Base-by-base conservation (phyloP, 1,139 yeast genomes). In the Candida sp. region DNA sequence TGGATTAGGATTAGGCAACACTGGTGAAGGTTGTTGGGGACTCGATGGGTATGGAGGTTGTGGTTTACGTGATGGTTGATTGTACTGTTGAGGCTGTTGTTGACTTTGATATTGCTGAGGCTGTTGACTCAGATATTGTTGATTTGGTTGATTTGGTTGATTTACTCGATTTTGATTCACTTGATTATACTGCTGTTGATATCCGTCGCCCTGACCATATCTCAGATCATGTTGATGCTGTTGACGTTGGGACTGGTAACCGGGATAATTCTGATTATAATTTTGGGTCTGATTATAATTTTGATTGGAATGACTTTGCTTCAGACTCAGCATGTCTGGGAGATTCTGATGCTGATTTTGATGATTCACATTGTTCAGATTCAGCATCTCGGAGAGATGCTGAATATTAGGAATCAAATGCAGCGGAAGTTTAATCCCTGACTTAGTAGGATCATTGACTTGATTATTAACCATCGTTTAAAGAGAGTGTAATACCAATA, bases 361-460 rank as follows among this genome's bases (percentile, higher is more conserved):
- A 12, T 32, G 6, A 11, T 32, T 32, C 42, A 36, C 8, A 42
- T 38, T 3, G 49, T 47, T 4, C 45, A 41, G 27, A 39, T 43
- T 25, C 44, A 32, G 23, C 40, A 38, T 22, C 29, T 25, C 11
- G 29, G 7, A 8, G 29, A 8, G 7, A 8, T 25, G 7, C 11
- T 25, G 11, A 11, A 11, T 11, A 25, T 25, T 25, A 2, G 74
- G 74, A 40, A 69, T 51, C 45, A 69, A 60, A 52, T 69, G 74
- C 12, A 66, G 60, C 4, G 74, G 74, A 33, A 69, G 29, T 22
- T 23, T 36, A 15, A 36, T 36, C 21, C 38, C 38, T 19, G 38
- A 36, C 30, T 11, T 11, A 5, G 11, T 36, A n/a, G 38, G 38
- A 36, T 36, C 38, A 36, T 25, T 25, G 29, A 25, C 29, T 25